Evolutionary conservation across 768 basidiomycete species (phyloP).

Genomic region (Calocybe indica): DNA sequence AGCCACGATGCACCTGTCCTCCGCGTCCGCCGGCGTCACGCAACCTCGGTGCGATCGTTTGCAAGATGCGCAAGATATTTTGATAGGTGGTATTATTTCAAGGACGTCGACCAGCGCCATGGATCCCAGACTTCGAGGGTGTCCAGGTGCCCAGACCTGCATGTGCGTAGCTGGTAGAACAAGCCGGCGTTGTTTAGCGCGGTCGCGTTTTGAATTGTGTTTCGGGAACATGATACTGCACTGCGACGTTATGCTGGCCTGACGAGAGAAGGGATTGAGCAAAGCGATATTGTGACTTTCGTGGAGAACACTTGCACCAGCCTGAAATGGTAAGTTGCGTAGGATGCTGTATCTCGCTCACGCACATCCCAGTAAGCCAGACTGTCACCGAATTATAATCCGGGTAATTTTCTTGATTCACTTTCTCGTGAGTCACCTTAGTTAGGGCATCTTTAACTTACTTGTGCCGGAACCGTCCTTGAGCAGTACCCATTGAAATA

Average conservation of each 20-base stretch:
- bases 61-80: constrained; percentile 24
- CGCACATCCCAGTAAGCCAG: constrained; percentile 42
- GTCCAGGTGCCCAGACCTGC: constrained; percentile 41
- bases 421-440: not conserved
- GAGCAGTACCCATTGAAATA: constrained; percentile 28
- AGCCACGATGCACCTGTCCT: constrained; percentile 43
- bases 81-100: constrained; percentile 26
- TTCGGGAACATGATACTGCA: constrained; percentile 37
- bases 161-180: constrained; percentile 39
- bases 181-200: constrained; percentile 35
- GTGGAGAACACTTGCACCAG: constrained; percentile 23
- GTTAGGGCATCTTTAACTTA: constrained; percentile 31
- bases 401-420: too few relatives aligned
- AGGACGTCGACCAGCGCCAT: constrained; percentile 45
- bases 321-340: constrained; percentile 30
- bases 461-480: constrained; percentile 46
- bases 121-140: constrained; percentile 39
- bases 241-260: constrained; percentile 36
- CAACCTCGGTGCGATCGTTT: constrained; percentile 27
- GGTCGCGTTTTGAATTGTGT: constrained; percentile 32
- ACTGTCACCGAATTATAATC: constrained; percentile 23
- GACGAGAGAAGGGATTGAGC: not conserved
- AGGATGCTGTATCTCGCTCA: constrained; percentile 37
- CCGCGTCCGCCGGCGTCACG: constrained; percentile 30
- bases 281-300: constrained; percentile 2